These are phyloP conservation scores for Phialophora expanda DNA, from an alignment of 2,329 filamentous ascomycete genomes.

Conservation along the genomic window DNA sequence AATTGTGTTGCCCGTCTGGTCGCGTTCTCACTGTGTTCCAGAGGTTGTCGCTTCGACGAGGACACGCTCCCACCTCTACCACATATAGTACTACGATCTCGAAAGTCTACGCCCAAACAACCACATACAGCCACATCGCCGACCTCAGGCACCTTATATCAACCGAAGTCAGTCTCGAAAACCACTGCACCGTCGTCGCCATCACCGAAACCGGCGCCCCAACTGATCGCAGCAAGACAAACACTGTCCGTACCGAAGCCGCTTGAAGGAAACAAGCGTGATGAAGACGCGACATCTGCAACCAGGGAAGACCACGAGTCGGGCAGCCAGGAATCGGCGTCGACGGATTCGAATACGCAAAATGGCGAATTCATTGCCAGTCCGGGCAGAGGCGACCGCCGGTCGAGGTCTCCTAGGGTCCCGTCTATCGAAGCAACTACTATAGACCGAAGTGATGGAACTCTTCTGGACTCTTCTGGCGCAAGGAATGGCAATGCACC, in stretches of 20 bases:
- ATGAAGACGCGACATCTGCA: conserved; percentile 2
- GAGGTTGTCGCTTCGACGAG: conserved; percentile 64
- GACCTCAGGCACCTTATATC: conserved; percentile 10
- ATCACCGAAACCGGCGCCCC: conserved; percentile 9
- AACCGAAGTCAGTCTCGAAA: conserved; percentile 2
- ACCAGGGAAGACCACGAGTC: background rate
- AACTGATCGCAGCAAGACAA: conserved; percentile 5
- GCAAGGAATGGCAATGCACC: background rate
- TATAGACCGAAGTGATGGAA: background rate
- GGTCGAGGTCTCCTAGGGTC: conserved; percentile 13
- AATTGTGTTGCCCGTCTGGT: conserved; percentile 21
- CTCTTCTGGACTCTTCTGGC: background rate
- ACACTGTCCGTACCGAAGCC: background rate
- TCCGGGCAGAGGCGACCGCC: conserved; percentile 3
- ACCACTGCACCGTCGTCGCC: conserved; percentile 13
- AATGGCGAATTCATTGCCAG: conserved; percentile 8
- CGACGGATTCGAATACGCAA: background rate
- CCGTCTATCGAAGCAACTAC: background rate
- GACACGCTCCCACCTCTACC: conserved; percentile 55
- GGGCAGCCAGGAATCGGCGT: background rate
- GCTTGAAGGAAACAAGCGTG: conserved; percentile 1
- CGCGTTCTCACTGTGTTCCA: conserved; percentile 41
- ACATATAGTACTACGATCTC: conserved; percentile 37
- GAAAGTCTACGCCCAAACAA: conserved; percentile 40
- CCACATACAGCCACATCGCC: conserved; percentile 23